Evolutionary conservation across 495 filamentous ascomycete genomes (phyloP).

Genomic region (Penicillium odoratum): DNA sequence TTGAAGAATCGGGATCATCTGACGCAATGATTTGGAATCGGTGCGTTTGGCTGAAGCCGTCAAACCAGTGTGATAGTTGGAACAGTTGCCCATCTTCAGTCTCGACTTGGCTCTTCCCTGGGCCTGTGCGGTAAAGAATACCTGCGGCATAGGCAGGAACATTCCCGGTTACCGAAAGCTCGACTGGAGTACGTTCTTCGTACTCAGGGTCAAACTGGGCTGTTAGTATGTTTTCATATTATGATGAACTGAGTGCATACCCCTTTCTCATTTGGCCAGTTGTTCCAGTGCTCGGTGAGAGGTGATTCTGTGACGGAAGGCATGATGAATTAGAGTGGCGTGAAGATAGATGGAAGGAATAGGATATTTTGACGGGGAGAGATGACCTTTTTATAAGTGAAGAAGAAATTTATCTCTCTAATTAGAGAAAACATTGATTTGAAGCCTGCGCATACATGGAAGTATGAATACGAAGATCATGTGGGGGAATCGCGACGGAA

Average conservation of each 20-base stretch:
- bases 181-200: conserved; percentile 48
- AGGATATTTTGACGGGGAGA: too few species aligned
- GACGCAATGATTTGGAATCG: conserved; percentile 63
- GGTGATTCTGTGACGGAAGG: not conserved
- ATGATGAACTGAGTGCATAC: conserved; percentile 11
- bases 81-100: conserved; percentile 56
- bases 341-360: not conserved
- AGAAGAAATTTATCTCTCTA: too few species aligned
- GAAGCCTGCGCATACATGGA: not conserved
- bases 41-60: conserved; percentile 74
- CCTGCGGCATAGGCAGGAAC: conserved; percentile 60
- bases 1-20: conserved; percentile 22
- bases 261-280: conserved; percentile 30
- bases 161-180: conserved; percentile 47
- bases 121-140: conserved; percentile 70
- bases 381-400: too few species aligned
- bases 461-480: not conserved
- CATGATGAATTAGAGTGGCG: conserved; percentile 7
- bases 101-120: conserved; percentile 58
- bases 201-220: conserved; percentile 52
- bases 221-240: conserved; percentile 1
- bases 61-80: conserved; percentile 71
- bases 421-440: too few species aligned
- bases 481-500: conserved; percentile 31
- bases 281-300: conserved; percentile 16